A percentile compares a stretch with the other conserved stretches of the same genome.
Conservation (phyloP, 108 stramenopile species). For the Conticribra weissflogii region DNA sequence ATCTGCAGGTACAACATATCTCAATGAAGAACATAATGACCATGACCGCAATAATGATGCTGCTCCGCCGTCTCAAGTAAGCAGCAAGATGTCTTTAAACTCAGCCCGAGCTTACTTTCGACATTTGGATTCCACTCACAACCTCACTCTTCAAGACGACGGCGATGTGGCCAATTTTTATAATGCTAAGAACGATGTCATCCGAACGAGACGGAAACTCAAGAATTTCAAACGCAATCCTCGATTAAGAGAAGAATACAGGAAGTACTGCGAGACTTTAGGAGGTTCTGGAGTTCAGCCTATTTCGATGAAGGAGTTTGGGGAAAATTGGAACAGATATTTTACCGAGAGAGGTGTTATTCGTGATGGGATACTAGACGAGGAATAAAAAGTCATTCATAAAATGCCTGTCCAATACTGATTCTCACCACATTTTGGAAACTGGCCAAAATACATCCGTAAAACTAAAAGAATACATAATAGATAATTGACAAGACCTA, state of each 20-base stretch:
- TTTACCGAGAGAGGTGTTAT: slow-evolving; percentile 19
- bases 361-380: slow-evolving; percentile 22
- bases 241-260: slow-evolving; percentile 9
- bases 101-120: slow-evolving; percentile 37
- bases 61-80: slow-evolving; percentile 13
- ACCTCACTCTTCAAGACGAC: slow-evolving; percentile 20
- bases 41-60: not conserved
- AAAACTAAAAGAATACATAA: not conserved
- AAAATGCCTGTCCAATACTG: not conserved
- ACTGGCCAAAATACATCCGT: too few species aligned
- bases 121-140: slow-evolving; percentile 39
- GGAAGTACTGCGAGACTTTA: slow-evolving; percentile 1
- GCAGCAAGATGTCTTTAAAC: slow-evolving; percentile 28
- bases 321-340: slow-evolving; percentile 8
- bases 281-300: slow-evolving; percentile 2
- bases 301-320: slow-evolving; percentile 16
- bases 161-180: not conserved
- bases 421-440: not conserved
- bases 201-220: slow-evolving; percentile 9
- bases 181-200: not conserved
- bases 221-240: not conserved
- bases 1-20: too few species aligned
- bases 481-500: not conserved
- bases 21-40: too few species aligned
- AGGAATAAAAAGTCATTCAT: slow-evolving; percentile 11